Evolutionary conservation across 2,329 filamentous ascomycete species (phyloP).

Genomic region (Xylaria sp.): DNA sequence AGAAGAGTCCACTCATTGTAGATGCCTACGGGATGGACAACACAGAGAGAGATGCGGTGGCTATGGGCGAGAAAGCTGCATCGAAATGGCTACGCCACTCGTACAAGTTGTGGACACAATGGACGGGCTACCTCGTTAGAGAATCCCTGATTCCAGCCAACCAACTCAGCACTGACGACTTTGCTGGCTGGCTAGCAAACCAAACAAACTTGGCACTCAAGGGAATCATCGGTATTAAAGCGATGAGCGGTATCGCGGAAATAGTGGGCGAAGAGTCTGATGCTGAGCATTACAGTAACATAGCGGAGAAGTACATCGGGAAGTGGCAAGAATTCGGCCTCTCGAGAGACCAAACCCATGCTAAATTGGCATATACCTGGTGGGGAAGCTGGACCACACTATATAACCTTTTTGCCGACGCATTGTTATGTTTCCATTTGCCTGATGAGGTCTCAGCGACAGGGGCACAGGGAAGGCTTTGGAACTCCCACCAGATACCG

Average conservation of each 20-base stretch:
- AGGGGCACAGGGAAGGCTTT: constrained; percentile 41
- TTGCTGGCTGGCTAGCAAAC: constrained; percentile 78
- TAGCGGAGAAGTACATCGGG: constrained; percentile 73
- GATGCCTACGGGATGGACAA: constrained; percentile 65
- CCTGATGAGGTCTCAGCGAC: constrained; percentile 42
- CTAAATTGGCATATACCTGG: constrained; percentile 83
- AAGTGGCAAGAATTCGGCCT: constrained; percentile 79
- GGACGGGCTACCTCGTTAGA: constrained; percentile 78
- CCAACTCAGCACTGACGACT: constrained; percentile 82
- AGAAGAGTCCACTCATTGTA: constrained; percentile 37
- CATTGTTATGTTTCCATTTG: constrained; percentile 81
- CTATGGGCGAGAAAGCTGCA: constrained; percentile 58
- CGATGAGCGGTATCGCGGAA: constrained; percentile 76
- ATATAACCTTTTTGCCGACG: constrained; percentile 81
- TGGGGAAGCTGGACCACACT: constrained; percentile 85
- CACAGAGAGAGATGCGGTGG: constrained; percentile 63
- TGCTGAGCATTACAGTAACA: constrained; percentile 68
- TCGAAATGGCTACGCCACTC: constrained; percentile 59
- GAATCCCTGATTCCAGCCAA: constrained; percentile 76
- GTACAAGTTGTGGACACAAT: constrained; percentile 79
- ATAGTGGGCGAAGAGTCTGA: constrained; percentile 69
- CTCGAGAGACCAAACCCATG: constrained; percentile 76
- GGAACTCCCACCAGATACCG: constrained; percentile 40
- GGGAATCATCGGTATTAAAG: constrained; percentile 81
- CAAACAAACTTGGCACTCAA: constrained; percentile 82